phyloP scores from a whole-genome alignment of 2,329 filamentous ascomycete genomes.

The Hypocrella siamensis region DNA sequence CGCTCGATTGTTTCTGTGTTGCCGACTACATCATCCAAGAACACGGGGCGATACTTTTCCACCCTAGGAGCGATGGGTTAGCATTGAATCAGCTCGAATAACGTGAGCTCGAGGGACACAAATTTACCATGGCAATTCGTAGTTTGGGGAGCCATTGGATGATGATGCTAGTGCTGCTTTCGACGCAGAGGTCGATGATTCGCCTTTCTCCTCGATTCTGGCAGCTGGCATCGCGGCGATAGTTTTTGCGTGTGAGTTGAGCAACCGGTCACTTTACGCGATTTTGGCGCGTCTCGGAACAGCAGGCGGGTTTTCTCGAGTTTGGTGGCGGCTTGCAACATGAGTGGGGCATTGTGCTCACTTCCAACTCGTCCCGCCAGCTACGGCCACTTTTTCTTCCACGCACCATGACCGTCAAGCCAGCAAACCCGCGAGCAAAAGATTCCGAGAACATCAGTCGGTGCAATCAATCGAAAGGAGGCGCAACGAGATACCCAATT shows the following conservation, averaged over 20 bases:
- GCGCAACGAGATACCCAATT: too few relatives aligned
- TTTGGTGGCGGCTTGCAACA: too few relatives aligned
- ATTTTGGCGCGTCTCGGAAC: slow-evolving; percentile 17
- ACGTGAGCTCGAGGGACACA: background rate
- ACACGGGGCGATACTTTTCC: slow-evolving; percentile 91
- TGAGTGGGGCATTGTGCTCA: background rate
- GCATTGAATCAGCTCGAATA: background rate
- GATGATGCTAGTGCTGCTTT: slow-evolving; percentile 38
- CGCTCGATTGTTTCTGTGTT: slow-evolving; percentile 97
- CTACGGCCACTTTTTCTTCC: too few relatives aligned
- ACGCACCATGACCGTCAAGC: too few relatives aligned
- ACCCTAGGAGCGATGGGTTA: slow-evolving; percentile 45
- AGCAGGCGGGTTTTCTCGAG: too few relatives aligned
- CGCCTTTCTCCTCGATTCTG: slow-evolving; percentile 36
- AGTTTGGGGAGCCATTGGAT: slow-evolving; percentile 36
- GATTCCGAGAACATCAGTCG: too few relatives aligned
- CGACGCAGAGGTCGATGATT: slow-evolving; percentile 43
- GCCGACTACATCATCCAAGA: slow-evolving; percentile 91
- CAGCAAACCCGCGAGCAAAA: too few relatives aligned
- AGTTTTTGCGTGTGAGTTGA: slow-evolving; percentile 4
- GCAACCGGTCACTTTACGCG: slow-evolving; percentile 20
- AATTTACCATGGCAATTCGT: slow-evolving; percentile 64
- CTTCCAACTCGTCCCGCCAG: too few relatives aligned
- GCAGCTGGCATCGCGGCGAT: slow-evolving; percentile 29
- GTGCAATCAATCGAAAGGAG: too few relatives aligned